Base-by-base conservation (phyloP, 139 green algal species). In the Coelastrella sp. region DNA sequence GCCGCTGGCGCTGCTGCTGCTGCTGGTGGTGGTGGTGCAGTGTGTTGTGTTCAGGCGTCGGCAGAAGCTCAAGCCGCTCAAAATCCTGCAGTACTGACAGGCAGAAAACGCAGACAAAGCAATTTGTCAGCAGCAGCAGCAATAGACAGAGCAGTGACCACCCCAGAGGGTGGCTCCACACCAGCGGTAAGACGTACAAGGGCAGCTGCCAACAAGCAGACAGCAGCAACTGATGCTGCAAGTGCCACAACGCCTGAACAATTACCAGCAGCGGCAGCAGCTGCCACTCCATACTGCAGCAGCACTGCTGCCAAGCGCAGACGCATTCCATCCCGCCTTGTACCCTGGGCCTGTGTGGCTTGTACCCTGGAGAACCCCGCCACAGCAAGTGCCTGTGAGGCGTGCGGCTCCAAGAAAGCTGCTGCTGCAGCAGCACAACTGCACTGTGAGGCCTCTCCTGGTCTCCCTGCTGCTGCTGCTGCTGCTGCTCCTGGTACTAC, bases 181-280 rank as follows among this genome's bases (percentile, higher is more conserved):
- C 15, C 49, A 83, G 78, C 75, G 24, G 79, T n/a, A 84, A 9
- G 11, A 86, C 20, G 63, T 22, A 68, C 14, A 14, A 61, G 24
- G 19, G 82, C 82, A 22, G 82, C 22, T 25, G 22, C 59, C 11
- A 24, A 12, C 35, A 85, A 7, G 8, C 8, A 72, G 0, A 76
- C 35, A 57, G 7, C 81, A 75, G 81, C 60, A 87, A 60, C 80
- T 75, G 59, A 22, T 75, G 80, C 80, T 59, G 80, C 59, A n/a
- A 22, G 0, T 12, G 59, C 10, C 10, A 56, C 12, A 19, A 58
- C 35, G 14, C 25, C 27, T 7, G 75, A 82, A 20, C 25, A 8
- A 22, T 25, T 20, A n/a, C 57, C 8, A 12, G 35, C 61, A 82
- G 72, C 84, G 59, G 70, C 57, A 82, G 84, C 8, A 59, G 59